Evolutionary conservation across 371 early-diverging fungal species (phyloP).

Genomic region (Coemansia sp.): DNA sequence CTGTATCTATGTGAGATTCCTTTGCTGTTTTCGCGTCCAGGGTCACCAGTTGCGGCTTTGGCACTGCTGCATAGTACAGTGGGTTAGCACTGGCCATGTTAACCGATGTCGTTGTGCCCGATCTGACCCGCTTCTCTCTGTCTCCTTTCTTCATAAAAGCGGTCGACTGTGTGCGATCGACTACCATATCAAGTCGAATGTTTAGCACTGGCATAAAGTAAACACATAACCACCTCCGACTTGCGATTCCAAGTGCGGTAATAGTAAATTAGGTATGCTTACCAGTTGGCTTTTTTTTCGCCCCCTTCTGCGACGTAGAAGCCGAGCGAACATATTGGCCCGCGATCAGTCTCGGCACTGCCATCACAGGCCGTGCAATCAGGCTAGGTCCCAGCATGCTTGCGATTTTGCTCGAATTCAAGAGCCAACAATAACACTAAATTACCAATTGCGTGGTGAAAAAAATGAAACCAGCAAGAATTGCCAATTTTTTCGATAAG

Average conservation of each 20-base stretch:
- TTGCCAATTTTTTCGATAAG: background rate
- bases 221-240: background rate
- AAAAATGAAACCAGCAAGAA: background rate
- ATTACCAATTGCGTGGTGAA: background rate
- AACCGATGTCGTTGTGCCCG: conserved; percentile 31
- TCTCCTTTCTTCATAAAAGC: conserved; percentile 38
- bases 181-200: background rate
- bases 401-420: background rate
- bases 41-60: background rate
- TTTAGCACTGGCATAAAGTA: background rate
- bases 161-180: conserved; percentile 41
- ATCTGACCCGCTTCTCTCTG: conserved; percentile 14
- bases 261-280: background rate
- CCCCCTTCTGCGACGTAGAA: background rate
- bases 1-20: conserved; percentile 9
- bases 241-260: background rate
- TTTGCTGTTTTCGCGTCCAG: conserved; percentile 26
- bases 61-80: conserved; percentile 16
- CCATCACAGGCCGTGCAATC: background rate
- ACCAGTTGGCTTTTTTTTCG: background rate
- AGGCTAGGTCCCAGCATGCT: background rate
- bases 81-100: conserved; percentile 30
- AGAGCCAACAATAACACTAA: background rate
- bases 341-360: background rate
- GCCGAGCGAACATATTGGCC: background rate